phyloP scores from a whole-genome alignment of 176 grass and related monocot species.

The Carex scoparia region DNA sequence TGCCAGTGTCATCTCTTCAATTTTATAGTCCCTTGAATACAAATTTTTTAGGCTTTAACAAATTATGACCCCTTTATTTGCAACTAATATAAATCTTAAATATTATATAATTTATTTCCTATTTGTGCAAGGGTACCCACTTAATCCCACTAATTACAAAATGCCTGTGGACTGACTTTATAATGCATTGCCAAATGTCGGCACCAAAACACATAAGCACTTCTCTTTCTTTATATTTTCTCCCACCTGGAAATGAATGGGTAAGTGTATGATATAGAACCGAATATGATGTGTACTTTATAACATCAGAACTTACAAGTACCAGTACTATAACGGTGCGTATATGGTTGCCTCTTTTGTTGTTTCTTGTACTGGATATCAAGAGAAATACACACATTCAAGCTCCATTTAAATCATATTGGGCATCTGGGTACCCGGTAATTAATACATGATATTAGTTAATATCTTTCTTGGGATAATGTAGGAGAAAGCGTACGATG shows the following conservation, averaged over 20 bases:
- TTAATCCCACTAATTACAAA: neutral
- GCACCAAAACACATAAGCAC: neutral
- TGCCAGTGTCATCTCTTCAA: neutral
- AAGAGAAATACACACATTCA: neutral
- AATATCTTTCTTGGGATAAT: neutral
- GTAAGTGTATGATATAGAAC: neutral
- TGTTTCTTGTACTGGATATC: neutral
- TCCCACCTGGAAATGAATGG: neutral
- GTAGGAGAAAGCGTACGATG: slow-evolving; percentile 67
- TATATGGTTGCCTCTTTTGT: neutral
- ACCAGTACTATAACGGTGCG: neutral
- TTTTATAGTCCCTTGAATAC: neutral
- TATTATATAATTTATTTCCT: neutral
- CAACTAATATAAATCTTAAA: neutral
- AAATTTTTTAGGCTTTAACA: neutral
- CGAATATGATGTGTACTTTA: neutral
- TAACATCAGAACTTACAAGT: neutral
- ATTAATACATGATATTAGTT: neutral
- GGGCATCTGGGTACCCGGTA: neutral
- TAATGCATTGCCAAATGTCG: neutral
- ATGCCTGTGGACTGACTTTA: neutral
- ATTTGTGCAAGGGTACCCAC: too few species aligned
- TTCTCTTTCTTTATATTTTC: neutral
- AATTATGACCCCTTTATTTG: neutral
- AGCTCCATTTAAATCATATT: neutral